Conservation (phyloP, 345 rosid genomes). For the Eucalyptus erythrocorys region DNA sequence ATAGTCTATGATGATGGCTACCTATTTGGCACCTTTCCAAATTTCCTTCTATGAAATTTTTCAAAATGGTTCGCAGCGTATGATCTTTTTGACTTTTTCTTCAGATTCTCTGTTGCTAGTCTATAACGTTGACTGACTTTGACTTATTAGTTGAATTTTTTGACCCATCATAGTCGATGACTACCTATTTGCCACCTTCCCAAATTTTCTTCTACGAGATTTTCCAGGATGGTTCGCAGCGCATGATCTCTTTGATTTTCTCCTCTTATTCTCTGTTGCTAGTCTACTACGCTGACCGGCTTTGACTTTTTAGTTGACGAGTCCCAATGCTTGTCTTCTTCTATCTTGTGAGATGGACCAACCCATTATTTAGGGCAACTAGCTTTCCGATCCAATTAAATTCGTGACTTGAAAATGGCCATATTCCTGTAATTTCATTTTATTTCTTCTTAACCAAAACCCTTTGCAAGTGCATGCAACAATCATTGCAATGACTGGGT, state of each 20-base stretch:
- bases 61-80: too few species aligned
- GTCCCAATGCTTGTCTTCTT: neutral
- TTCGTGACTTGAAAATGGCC: neutral
- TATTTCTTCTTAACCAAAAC: neutral
- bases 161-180: too few species aligned
- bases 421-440: neutral
- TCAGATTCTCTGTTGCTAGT: too few species aligned
- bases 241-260: neutral
- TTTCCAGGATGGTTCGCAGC: neutral
- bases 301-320: neutral
- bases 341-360: neutral
- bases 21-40: too few species aligned
- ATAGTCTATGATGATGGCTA: neutral
- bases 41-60: too few species aligned
- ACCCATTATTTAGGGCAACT: neutral
- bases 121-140: too few species aligned
- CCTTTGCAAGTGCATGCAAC: neutral
- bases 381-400: neutral
- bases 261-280: neutral
- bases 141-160: too few species aligned
- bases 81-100: too few species aligned
- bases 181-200: neutral
- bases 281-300: neutral
- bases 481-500: neutral
- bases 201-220: neutral